Evolutionary conservation across 306 rosid genomes (phyloP).

Genomic region (Erythrophleum fordii): DNA sequence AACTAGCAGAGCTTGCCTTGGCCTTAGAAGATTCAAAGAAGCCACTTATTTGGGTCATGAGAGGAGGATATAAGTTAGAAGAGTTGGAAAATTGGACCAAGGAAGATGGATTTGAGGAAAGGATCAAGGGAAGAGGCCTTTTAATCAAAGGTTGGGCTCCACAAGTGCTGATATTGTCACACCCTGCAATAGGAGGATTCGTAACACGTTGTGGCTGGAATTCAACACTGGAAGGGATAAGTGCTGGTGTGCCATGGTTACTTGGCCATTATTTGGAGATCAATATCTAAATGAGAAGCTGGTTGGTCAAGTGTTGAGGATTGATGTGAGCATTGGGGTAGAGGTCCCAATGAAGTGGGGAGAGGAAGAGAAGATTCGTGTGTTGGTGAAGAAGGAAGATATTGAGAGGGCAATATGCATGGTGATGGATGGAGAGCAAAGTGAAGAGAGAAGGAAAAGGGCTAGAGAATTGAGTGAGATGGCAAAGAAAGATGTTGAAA

Average conservation of each 20-base stretch:
- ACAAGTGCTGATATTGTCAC: conserved; percentile 58
- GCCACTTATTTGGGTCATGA: conserved; percentile 73
- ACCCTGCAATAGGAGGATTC: conserved; percentile 60
- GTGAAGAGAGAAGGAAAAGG: conserved; percentile 49
- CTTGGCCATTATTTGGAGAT: conserved; percentile 70
- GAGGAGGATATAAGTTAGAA: conserved; percentile 39
- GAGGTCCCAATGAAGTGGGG: conserved; percentile 50
- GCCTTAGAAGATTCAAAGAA: conserved; percentile 63
- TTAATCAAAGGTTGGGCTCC: conserved; percentile 69
- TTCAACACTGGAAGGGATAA: conserved; percentile 61
- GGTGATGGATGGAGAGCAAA: conserved; percentile 51
- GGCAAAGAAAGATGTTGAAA: conserved; percentile 59
- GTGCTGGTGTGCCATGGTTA: conserved; percentile 61
- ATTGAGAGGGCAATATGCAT: conserved; percentile 44
- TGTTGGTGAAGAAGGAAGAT: conserved; percentile 48
- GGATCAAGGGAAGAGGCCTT: conserved; percentile 40
- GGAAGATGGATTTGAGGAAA: conserved; percentile 56
- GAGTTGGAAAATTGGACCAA: conserved; percentile 55
- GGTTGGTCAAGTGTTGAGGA: conserved; percentile 36
- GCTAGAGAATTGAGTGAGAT: conserved; percentile 43
- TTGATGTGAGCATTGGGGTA: conserved; percentile 57
- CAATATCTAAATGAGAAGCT: conserved; percentile 64
- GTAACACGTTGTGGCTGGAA: conserved; percentile 73
- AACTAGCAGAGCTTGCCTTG: conserved; percentile 58
- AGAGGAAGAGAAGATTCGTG: conserved; percentile 48